phyloP scores from a whole-genome alignment of 1,139 yeast species.

The Debaryomyces sp. region DNA sequence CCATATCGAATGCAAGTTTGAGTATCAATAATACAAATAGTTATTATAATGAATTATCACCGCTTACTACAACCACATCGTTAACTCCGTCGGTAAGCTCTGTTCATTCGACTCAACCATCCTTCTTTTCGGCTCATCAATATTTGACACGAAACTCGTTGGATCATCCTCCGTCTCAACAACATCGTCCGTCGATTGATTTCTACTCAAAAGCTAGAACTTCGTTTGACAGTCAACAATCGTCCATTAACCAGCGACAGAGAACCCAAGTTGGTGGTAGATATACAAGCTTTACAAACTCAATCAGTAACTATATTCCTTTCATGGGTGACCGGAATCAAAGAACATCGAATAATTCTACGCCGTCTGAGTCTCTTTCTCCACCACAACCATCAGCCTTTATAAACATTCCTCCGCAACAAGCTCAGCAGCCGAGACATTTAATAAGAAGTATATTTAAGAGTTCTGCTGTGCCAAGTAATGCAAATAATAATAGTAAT shows the following conservation, averaged over 20 bases:
- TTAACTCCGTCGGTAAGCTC: constrained; percentile 46
- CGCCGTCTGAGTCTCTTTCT: constrained; percentile 17
- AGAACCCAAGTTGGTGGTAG: constrained; percentile 27
- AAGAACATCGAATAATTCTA: constrained; percentile 24
- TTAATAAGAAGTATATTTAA: constrained; percentile 48
- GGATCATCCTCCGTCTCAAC: constrained; percentile 37
- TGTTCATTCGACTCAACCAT: constrained; percentile 47
- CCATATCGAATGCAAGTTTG: constrained; percentile 6
- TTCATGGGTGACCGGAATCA: constrained; percentile 46
- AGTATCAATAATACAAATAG: constrained; percentile 11
- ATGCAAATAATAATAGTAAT: constrained; percentile 10
- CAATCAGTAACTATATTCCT: constrained; percentile 46
- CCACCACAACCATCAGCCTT: constrained; percentile 13
- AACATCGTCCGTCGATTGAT: constrained; percentile 40
- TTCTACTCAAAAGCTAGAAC: constrained; percentile 28
- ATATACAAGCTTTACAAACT: constrained; percentile 40
- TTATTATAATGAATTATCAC: constrained; percentile 35
- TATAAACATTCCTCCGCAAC: constrained; percentile 21
- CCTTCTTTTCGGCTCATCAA: constrained; percentile 51
- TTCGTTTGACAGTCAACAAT: constrained; percentile 27
- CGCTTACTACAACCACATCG: constrained; percentile 50
- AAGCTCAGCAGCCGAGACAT: constrained; percentile 31
- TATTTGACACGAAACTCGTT: constrained; percentile 41
- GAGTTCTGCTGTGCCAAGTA: constrained; percentile 15
- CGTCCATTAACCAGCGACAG: constrained; percentile 15